phyloP scores from a whole-genome alignment of 1,139 yeast genomes.

The Kurtzmaniella natalensis region DNA sequence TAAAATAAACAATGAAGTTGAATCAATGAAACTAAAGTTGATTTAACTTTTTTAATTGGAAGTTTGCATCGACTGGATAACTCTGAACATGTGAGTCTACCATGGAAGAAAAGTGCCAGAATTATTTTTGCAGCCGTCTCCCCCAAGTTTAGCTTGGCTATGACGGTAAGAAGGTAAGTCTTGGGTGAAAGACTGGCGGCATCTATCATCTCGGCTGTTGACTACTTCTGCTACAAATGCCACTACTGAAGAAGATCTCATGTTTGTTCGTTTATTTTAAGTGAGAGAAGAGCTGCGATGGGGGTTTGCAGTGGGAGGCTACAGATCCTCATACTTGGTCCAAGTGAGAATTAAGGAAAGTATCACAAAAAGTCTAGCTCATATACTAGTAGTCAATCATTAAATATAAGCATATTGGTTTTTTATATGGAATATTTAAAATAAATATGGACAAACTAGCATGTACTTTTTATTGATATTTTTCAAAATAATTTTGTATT shows the following conservation, averaged over 20 bases:
- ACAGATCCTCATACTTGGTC: too few species aligned
- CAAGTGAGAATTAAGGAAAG: too few species aligned
- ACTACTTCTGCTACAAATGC: too few species aligned
- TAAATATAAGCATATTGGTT: too few species aligned
- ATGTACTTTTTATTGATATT: too few species aligned
- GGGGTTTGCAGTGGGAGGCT: too few species aligned
- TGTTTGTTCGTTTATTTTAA: background rate
- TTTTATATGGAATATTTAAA: too few species aligned
- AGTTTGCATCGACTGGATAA: constrained; percentile 38
- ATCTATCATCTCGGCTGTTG: constrained; percentile 11
- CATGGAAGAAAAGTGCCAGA: constrained; percentile 54
- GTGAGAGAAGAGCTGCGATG: constrained; percentile 1
- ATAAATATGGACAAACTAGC: too few species aligned
- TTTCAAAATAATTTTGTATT: too few species aligned
- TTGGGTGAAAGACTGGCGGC: constrained; percentile 54
- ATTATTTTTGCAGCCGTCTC: constrained; percentile 57
- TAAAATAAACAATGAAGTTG: constrained; percentile 62
- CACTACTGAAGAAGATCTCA: too few species aligned
- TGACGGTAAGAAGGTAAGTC: constrained; percentile 50
- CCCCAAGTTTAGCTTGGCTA: constrained; percentile 57
- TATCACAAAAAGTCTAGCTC: too few species aligned
- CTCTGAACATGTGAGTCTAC: constrained; percentile 51
- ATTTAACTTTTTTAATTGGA: constrained; percentile 43
- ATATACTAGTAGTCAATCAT: too few species aligned
- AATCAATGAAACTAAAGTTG: constrained; percentile 58